Conservation (phyloP, 2,329 filamentous ascomycete species). For the Fusarium chuoi region DNA sequence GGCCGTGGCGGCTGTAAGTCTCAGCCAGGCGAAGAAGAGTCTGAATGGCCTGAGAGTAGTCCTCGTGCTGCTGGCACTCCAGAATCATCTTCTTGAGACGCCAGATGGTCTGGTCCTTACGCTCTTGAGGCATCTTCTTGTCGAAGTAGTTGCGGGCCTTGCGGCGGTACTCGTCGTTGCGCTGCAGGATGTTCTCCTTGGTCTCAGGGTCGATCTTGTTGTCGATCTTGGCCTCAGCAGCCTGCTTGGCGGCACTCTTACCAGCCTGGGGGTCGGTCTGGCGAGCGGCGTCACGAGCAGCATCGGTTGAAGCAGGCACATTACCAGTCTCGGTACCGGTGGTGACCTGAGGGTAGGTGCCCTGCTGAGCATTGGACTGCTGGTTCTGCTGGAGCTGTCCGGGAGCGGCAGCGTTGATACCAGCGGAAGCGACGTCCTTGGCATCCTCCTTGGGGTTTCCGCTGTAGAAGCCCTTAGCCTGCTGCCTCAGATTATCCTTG, state of each 20-base stretch:
- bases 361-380: constrained; percentile 6
- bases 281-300: constrained; percentile 19
- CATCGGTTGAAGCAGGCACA: constrained; percentile 5
- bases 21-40: constrained; percentile 87
- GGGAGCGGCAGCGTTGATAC: constrained; percentile 62
- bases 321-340: constrained; percentile 37
- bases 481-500: constrained; percentile 74
- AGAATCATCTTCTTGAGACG: constrained; percentile 97
- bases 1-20: constrained; percentile 82
- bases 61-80: constrained; percentile 93
- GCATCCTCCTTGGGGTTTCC: constrained; percentile 67
- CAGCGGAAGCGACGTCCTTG: constrained; percentile 67
- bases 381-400: constrained; percentile 49
- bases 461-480: constrained; percentile 71
- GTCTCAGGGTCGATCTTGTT: constrained; percentile 74
- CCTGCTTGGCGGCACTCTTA: constrained; percentile 49
- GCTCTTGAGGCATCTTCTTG: constrained; percentile 90
- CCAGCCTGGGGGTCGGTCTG: constrained; percentile 58
- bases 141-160: constrained; percentile 78
- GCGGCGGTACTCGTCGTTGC: constrained; percentile 56
- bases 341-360: constrained; percentile 59
- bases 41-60: constrained; percentile 92
- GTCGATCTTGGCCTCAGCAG: constrained; percentile 66
- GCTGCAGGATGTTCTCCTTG: constrained; percentile 59
- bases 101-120: constrained; percentile 90